Conservation (phyloP, 2,329 filamentous ascomycete genomes). For the Chaetomium sp. region DNA sequence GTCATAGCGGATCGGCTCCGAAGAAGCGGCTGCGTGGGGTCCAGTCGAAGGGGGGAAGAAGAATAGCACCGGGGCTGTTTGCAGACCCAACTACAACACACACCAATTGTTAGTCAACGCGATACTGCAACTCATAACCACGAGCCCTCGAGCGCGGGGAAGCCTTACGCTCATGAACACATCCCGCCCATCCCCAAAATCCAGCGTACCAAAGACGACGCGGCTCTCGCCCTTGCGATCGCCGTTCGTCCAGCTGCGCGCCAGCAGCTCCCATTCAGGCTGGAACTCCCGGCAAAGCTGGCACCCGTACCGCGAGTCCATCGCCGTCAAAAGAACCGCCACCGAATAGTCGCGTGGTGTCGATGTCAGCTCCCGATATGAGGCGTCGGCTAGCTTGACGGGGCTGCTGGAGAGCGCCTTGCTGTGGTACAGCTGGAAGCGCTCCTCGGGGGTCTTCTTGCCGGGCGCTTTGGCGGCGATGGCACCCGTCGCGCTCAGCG, state of each 20-base stretch:
- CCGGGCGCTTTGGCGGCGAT: slow-evolving; percentile 43
- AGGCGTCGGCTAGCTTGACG: slow-evolving; percentile 69
- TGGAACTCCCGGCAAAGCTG: slow-evolving; percentile 84
- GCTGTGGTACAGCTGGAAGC: slow-evolving; percentile 64
- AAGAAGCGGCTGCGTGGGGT: slow-evolving; percentile 64
- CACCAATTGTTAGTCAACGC: slow-evolving; percentile 2
- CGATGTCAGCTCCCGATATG: slow-evolving; percentile 69
- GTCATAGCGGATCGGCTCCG: slow-evolving; percentile 72
- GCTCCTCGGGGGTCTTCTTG: slow-evolving; percentile 50
- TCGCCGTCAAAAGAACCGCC: slow-evolving; percentile 77
- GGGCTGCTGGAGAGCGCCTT: slow-evolving; percentile 60
- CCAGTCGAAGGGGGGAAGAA: slow-evolving; percentile 82
- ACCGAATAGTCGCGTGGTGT: slow-evolving; percentile 77
- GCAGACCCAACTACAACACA: slow-evolving; percentile 66
- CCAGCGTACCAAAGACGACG: slow-evolving; percentile 74
- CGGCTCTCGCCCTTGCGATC: slow-evolving; percentile 68
- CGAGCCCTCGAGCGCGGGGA: not conserved
- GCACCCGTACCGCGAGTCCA: slow-evolving; percentile 78
- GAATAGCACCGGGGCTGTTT: slow-evolving; percentile 87
- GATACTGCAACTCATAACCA: not conserved
- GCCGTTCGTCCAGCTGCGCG: slow-evolving; percentile 79
- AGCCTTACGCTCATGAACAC: slow-evolving; percentile 75
- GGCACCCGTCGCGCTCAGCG: slow-evolving; percentile 47
- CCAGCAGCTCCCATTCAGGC: slow-evolving; percentile 85
- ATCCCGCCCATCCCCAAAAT: slow-evolving; percentile 77